A percentile compares a stretch with the other conserved stretches of the same genome.
These are phyloP conservation scores for Biscogniauxia marginata DNA, from an alignment of 2,329 filamentous ascomycete genomes.

Conservation along the genomic window DNA sequence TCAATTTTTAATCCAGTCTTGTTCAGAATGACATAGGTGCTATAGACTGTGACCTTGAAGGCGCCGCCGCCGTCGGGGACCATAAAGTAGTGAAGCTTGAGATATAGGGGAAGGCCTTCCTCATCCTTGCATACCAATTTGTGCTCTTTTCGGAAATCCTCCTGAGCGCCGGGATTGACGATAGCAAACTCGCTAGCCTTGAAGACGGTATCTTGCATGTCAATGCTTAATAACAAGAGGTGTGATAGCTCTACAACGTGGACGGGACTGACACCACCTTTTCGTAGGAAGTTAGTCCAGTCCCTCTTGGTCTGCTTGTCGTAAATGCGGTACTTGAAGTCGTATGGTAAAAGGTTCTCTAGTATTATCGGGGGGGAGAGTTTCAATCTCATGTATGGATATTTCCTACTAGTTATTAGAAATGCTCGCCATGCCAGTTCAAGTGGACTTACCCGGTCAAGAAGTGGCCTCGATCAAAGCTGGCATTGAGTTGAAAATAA, in stretches of 20 bases:
- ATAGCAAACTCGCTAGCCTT: constrained; percentile 96
- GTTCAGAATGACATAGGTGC: constrained; percentile 92
- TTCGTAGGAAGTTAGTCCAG: constrained; percentile 97
- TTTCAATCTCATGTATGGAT: constrained; percentile 92
- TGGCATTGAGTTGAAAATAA: constrained; percentile 93
- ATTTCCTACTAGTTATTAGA: constrained; percentile 56
- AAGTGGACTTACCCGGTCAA: constrained; percentile 60
- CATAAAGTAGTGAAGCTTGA: constrained; percentile 87
- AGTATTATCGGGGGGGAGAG: constrained; percentile 90
- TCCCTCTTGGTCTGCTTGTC: constrained; percentile 98
- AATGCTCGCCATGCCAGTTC: background rate
- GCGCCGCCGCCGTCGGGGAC: constrained; percentile 91
- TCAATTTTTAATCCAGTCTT: constrained; percentile 89
- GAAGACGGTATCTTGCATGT: constrained; percentile 95
- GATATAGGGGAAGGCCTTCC: constrained; percentile 72
- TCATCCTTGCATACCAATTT: constrained; percentile 80
- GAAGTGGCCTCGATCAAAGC: constrained; percentile 80
- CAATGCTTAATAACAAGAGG: constrained; percentile 84
- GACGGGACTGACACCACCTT: constrained; percentile 94
- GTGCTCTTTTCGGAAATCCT: constrained; percentile 85
- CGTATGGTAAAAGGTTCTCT: constrained; percentile 91
- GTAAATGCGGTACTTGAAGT: constrained; percentile 99
- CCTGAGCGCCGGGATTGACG: constrained; percentile 84
- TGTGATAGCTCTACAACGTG: constrained; percentile 97
- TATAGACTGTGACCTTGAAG: constrained; percentile 93